Percentiles rank a stretch among this genome's conserved stretches.
Evolutionary conservation across 129 eudicot species (phyloP).

Genomic region (Artemisia tridentata): DNA sequence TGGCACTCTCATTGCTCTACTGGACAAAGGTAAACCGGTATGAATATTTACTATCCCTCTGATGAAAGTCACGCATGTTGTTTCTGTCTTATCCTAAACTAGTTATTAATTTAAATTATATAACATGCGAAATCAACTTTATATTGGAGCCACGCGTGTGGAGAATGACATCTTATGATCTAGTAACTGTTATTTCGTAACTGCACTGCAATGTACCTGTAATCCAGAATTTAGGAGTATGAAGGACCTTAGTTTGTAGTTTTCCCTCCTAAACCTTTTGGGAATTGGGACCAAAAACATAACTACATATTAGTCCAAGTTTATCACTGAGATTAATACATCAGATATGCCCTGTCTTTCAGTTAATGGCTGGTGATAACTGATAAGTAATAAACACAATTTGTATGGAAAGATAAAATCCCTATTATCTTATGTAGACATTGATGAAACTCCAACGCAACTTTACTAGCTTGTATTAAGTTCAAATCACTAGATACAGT

Average conservation of each 20-base stretch:
- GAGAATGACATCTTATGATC: background rate
- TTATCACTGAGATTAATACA: background rate
- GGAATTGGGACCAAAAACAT: background rate
- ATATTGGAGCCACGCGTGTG: background rate
- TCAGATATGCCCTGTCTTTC: background rate
- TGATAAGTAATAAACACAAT: background rate
- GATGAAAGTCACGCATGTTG: background rate
- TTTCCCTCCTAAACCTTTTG: background rate
- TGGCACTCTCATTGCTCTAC: constrained; percentile 92
- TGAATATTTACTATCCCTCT: constrained; percentile 30
- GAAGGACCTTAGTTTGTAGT: background rate
- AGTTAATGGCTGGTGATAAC: background rate
- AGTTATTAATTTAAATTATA: background rate
- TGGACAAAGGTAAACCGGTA: constrained; percentile 96
- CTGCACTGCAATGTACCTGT: background rate
- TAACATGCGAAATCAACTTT: background rate
- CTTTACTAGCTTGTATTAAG: background rate
- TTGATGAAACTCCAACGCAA: background rate
- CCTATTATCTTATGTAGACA: background rate
- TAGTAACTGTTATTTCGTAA: background rate
- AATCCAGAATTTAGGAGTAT: constrained; percentile 1
- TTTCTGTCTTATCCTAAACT: background rate
- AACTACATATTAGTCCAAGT: background rate
- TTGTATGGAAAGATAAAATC: background rate
- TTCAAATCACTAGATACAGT: too few relatives aligned